Evolutionary conservation across 2,329 filamentous ascomycete species (phyloP).

Genomic region (Cytospora piceicola): DNA sequence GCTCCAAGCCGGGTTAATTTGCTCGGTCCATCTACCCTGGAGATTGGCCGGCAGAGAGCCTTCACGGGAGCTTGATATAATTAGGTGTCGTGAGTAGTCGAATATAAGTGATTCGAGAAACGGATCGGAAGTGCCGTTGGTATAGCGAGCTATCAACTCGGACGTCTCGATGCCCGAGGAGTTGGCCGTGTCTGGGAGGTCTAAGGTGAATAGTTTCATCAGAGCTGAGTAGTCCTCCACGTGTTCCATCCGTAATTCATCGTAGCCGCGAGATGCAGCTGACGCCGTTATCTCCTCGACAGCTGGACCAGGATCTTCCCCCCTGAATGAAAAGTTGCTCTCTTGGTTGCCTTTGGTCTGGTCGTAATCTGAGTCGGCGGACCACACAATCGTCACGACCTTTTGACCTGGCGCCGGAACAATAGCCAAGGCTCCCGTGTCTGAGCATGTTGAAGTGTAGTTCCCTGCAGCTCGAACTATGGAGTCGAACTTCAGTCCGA

Average conservation of each 20-base stretch:
- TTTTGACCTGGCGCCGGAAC: slow-evolving; percentile 33
- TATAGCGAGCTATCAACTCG: slow-evolving; percentile 26
- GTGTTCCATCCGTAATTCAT: slow-evolving; percentile 42
- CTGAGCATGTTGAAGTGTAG: slow-evolving; percentile 17
- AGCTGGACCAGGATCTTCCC: slow-evolving; percentile 46
- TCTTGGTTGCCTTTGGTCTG: slow-evolving; percentile 50
- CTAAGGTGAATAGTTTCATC: slow-evolving; percentile 45
- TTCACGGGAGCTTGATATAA: slow-evolving; percentile 57
- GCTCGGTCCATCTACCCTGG: slow-evolving; percentile 58
- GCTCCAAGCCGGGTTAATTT: slow-evolving; percentile 45
- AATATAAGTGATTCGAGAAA: slow-evolving; percentile 58
- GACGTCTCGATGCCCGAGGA: slow-evolving; percentile 47
- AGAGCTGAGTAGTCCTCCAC: slow-evolving; percentile 47
- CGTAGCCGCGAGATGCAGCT: slow-evolving; percentile 41
- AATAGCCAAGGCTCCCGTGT: slow-evolving; percentile 38
- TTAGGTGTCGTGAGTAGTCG: slow-evolving; percentile 56
- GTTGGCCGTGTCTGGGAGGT: slow-evolving; percentile 48
- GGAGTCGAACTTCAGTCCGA: slow-evolving; percentile 50
- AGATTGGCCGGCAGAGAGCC: slow-evolving; percentile 60
- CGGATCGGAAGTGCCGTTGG: slow-evolving; percentile 47
- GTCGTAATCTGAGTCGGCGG: slow-evolving; percentile 54
- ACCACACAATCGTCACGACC: slow-evolving; percentile 46
- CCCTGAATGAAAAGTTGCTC: slow-evolving; percentile 51
- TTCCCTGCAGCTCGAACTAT: slow-evolving; percentile 39
- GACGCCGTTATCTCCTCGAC: slow-evolving; percentile 42